A percentile compares a stretch with the other conserved stretches of the same genome.
Evolutionary conservation across 2,329 filamentous ascomycete genomes (phyloP).

Genomic region (Pyrenophora graminea): DNA sequence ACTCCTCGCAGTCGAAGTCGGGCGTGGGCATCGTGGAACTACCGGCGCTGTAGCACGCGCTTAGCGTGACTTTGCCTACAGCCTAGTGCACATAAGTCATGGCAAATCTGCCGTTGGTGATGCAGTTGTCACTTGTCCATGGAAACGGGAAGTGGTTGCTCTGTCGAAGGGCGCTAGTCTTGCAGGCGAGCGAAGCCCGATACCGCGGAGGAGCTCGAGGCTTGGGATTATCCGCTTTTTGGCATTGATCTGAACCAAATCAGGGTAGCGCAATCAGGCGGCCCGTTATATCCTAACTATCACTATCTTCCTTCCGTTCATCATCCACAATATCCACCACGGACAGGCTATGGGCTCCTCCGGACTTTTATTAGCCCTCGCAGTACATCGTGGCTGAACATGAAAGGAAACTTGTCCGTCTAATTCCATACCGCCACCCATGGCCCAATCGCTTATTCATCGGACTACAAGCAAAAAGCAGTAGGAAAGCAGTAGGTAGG

Average conservation of each 20-base stretch:
- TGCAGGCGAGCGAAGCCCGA: constrained; percentile 1
- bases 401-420: background rate
- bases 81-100: background rate
- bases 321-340: background rate
- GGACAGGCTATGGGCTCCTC: too few species aligned
- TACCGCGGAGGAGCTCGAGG: constrained; percentile 1
- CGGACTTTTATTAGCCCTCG: background rate
- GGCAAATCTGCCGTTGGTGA: background rate
- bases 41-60: background rate
- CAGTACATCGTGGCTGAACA: background rate
- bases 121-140: constrained; percentile 6
- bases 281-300: constrained; percentile 1
- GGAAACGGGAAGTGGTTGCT: constrained; percentile 1
- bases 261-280: constrained; percentile 1
- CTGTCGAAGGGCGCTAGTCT: constrained; percentile 2
- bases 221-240: constrained; percentile 7
- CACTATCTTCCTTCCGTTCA: constrained; percentile 4
- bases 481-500: constrained; percentile 7
- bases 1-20: background rate
- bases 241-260: background rate
- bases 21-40: background rate
- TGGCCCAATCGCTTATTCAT: background rate
- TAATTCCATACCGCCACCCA: background rate
- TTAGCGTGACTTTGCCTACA: background rate
- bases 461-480: constrained; percentile 5